Conservation (phyloP, 805 yeast species). For the Yarrowia phangngaensis region DNA sequence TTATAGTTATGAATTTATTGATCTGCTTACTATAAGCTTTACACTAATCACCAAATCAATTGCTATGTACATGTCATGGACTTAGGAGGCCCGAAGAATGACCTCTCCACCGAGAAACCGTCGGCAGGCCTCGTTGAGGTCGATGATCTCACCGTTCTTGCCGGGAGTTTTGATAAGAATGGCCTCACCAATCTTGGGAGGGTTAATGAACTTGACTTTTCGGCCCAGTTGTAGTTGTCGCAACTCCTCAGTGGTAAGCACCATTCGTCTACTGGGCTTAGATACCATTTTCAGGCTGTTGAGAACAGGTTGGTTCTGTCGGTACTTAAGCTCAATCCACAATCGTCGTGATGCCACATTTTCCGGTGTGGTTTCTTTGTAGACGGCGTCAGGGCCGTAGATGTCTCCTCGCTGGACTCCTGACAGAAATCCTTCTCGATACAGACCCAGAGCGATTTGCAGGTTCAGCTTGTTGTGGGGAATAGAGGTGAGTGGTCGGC, state of each 20-base stretch:
- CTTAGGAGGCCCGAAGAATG: slow-evolving; percentile 56
- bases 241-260: slow-evolving; percentile 60
- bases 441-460: slow-evolving; percentile 75
- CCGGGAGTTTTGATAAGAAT: slow-evolving; percentile 57
- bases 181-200: slow-evolving; percentile 85
- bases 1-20: slow-evolving; percentile 26
- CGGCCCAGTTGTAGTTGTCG: slow-evolving; percentile 71
- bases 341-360: slow-evolving; percentile 80
- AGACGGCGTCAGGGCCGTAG: slow-evolving; percentile 68
- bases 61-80: slow-evolving; percentile 14
- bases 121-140: slow-evolving; percentile 80
- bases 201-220: slow-evolving; percentile 67
- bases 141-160: slow-evolving; percentile 54
- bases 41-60: slow-evolving; percentile 8
- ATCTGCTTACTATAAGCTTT: background rate
- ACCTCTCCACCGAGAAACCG: slow-evolving; percentile 70
- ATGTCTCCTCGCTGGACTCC: slow-evolving; percentile 81
- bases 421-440: slow-evolving; percentile 85
- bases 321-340: slow-evolving; percentile 89
- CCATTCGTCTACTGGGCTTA: slow-evolving; percentile 77
- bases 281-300: slow-evolving; percentile 68
- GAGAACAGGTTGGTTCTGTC: slow-evolving; percentile 73
- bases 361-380: slow-evolving; percentile 71
- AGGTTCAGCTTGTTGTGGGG: slow-evolving; percentile 82
- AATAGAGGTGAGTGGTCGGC: slow-evolving; percentile 67